These are phyloP conservation scores for Globisporangium splendens DNA, from an alignment of 352 stramenopile species.

Conservation along the genomic window DNA sequence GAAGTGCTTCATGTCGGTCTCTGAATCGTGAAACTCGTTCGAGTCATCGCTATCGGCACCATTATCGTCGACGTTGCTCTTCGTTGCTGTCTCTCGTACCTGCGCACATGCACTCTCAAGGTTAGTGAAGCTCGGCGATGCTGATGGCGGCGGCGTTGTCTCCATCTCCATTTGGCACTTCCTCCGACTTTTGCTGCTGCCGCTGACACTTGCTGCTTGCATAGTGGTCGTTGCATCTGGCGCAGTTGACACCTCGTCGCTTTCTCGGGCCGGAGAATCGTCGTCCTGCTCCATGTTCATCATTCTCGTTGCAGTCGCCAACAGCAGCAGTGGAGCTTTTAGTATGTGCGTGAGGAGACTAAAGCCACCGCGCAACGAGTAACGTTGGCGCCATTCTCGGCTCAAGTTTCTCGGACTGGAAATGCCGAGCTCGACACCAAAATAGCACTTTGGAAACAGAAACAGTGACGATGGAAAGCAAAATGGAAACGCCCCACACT, in stretches of 20 bases:
- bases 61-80: neutral
- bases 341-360: too few relatives aligned
- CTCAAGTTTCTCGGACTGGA: too few relatives aligned
- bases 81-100: neutral
- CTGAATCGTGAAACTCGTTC: slow-evolving; percentile 21
- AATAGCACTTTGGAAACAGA: too few relatives aligned
- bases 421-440: too few relatives aligned
- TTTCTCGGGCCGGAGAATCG: neutral
- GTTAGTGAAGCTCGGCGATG: too few relatives aligned
- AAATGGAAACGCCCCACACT: too few relatives aligned
- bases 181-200: neutral
- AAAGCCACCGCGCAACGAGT: too few relatives aligned
- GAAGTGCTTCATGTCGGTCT: slow-evolving; percentile 19
- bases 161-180: neutral
- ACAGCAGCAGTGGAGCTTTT: too few relatives aligned
- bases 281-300: neutral
- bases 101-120: neutral
- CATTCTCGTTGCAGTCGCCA: neutral
- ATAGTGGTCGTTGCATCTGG: neutral
- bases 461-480: too few relatives aligned
- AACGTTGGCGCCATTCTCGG: too few relatives aligned
- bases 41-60: slow-evolving; percentile 8
- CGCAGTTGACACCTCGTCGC: too few relatives aligned
- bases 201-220: neutral
- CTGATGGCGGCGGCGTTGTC: neutral